These are phyloP conservation scores for Trifolium repens DNA, from an alignment of 306 rosid genomes.

Conservation along the genomic window DNA sequence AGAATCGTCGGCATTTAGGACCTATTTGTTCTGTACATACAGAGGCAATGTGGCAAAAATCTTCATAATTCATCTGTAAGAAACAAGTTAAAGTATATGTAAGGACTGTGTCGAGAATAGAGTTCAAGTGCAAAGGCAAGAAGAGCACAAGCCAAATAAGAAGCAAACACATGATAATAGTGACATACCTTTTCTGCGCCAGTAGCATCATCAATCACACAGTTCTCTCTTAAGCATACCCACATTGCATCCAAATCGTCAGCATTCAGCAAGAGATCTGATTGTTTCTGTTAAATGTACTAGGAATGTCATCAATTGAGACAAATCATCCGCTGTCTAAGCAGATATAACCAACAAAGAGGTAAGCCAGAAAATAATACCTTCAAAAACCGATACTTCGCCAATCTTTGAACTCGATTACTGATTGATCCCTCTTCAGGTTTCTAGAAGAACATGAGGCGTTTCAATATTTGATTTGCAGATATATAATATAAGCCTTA, in stretches of 20 bases:
- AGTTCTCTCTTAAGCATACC: conserved; percentile 96
- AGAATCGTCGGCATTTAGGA: conserved; percentile 90
- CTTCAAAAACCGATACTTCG: conserved; percentile 87
- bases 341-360: conserved; percentile 32
- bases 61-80: conserved; percentile 96
- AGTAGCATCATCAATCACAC: conserved; percentile 97
- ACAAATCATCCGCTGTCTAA: conserved; percentile 26
- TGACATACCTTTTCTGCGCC: conserved; percentile 90
- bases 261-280: conserved; percentile 94
- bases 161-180: conserved; percentile 33
- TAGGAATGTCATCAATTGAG: conserved; percentile 35
- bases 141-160: neutral
- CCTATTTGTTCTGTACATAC: conserved; percentile 99
- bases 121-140: conserved; percentile 31
- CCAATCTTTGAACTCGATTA: conserved; percentile 92
- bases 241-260: conserved; percentile 99
- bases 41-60: conserved; percentile 98
- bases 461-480: conserved; percentile 22
- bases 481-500: conserved; percentile 6
- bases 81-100: conserved; percentile 45
- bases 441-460: conserved; percentile 62
- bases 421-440: conserved; percentile 99
- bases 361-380: conserved; percentile 44
- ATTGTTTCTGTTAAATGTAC: conserved; percentile 82
- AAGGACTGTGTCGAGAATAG: conserved; percentile 33